Conservation (phyloP, 495 filamentous ascomycete genomes). For the Talaromyces proteolyticus region DNA sequence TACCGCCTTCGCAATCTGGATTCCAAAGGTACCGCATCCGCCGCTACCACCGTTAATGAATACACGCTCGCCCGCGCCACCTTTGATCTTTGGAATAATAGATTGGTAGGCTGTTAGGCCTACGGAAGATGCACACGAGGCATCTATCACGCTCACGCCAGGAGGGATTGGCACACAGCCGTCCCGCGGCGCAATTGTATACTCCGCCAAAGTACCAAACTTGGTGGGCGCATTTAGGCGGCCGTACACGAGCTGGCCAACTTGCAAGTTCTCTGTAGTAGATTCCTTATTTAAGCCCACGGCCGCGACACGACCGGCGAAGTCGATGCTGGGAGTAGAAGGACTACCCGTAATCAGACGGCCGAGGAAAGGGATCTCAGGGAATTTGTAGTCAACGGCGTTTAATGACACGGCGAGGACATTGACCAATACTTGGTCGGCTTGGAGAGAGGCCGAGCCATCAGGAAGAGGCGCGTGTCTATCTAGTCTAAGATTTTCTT, state of each 20-base stretch:
- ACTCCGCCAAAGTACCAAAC: background rate
- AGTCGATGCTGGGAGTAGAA: background rate
- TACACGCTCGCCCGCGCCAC: constrained; percentile 40
- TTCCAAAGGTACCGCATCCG: constrained; percentile 43
- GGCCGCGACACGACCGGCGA: background rate
- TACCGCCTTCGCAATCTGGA: constrained; percentile 52
- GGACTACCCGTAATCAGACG: background rate
- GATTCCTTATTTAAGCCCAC: background rate
- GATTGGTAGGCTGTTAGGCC: constrained; percentile 47
- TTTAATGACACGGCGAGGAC: background rate
- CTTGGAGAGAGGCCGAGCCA: no score
- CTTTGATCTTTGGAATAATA: constrained; percentile 39
- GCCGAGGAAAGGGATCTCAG: background rate
- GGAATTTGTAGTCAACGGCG: background rate
- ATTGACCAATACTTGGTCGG: no score
- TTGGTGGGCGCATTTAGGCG: background rate
- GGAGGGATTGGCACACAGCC: constrained; percentile 24
- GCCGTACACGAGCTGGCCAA: background rate
- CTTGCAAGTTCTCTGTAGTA: background rate
- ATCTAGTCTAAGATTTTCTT: no score
- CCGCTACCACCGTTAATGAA: constrained; percentile 58
- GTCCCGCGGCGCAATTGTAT: constrained; percentile 5
- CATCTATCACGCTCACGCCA: constrained; percentile 33
- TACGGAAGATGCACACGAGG: constrained; percentile 32
- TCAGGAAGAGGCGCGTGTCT: no score